Evolutionary conservation across 2,329 filamentous ascomycete genomes (phyloP).

Genomic region (Zarea fungicola): DNA sequence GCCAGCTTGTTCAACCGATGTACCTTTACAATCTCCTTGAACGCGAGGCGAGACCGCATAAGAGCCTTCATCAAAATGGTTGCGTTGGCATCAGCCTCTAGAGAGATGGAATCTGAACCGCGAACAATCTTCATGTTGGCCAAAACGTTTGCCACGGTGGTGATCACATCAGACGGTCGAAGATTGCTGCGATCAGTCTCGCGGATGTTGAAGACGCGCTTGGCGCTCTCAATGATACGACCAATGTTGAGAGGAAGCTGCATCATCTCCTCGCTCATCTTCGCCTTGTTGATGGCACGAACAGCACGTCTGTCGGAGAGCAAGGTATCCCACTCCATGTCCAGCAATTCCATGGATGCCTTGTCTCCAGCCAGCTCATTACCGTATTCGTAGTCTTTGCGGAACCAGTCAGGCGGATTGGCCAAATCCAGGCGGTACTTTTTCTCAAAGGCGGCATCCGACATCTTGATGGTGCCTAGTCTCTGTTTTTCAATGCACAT

Average conservation of each 20-base stretch:
- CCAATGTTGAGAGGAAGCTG: slow-evolving; percentile 89
- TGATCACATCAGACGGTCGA: slow-evolving; percentile 81
- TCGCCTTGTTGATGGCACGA: slow-evolving; percentile 58
- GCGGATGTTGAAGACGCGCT: slow-evolving; percentile 85
- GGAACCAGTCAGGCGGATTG: slow-evolving; percentile 56
- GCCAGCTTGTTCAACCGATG: slow-evolving; percentile 85
- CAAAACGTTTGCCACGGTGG: slow-evolving; percentile 68
- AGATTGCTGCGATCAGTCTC: slow-evolving; percentile 82
- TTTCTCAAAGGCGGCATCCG: slow-evolving; percentile 69
- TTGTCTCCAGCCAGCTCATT: slow-evolving; percentile 82
- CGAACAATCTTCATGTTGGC: slow-evolving; percentile 79
- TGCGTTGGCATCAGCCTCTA: slow-evolving; percentile 81
- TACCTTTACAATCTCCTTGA: slow-evolving; percentile 84
- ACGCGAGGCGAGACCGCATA: slow-evolving; percentile 81
- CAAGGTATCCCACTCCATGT: slow-evolving; percentile 81
- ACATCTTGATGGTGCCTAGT: slow-evolving; percentile 79
- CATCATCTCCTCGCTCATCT: slow-evolving; percentile 78
- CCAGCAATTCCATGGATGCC: slow-evolving; percentile 79
- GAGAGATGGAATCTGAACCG: slow-evolving; percentile 74
- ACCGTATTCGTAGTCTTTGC: slow-evolving; percentile 62
- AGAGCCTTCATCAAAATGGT: slow-evolving; percentile 91
- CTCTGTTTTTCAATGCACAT: slow-evolving; percentile 89
- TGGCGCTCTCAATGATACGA: slow-evolving; percentile 85
- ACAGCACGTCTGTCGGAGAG: slow-evolving; percentile 68
- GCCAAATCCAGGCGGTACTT: slow-evolving; percentile 77